These are phyloP conservation scores for Starmerella khaoyaiensis DNA, from an alignment of 805 yeast species.

Conservation along the genomic window DNA sequence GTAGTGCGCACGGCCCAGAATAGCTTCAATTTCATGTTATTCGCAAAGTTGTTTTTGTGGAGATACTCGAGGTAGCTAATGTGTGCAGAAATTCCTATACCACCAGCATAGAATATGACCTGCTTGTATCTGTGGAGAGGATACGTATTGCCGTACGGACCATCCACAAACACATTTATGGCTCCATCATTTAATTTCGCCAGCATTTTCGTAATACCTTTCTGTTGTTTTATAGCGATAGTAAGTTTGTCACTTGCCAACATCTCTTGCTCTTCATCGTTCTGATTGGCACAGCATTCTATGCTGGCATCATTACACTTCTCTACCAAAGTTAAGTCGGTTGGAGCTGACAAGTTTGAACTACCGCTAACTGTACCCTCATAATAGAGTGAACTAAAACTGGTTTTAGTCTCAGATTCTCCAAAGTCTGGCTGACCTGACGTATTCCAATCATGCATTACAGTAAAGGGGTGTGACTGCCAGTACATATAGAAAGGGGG, in stretches of 20 bases:
- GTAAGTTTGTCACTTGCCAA: slow-evolving; percentile 4
- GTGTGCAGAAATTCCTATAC: slow-evolving; percentile 47
- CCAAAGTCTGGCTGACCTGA: too few species aligned
- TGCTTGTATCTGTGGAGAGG: slow-evolving; percentile 29
- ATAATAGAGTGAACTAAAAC: too few species aligned
- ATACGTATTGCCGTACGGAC: slow-evolving; percentile 39
- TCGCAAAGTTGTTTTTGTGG: not conserved
- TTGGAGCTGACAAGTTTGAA: too few species aligned
- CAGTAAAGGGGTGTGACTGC: slow-evolving; percentile 65
- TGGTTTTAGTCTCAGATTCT: too few species aligned
- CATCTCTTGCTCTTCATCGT: too few species aligned
- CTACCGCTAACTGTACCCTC: too few species aligned
- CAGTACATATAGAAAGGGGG: slow-evolving; percentile 38
- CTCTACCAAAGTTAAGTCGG: too few species aligned
- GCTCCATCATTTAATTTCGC: slow-evolving; percentile 11
- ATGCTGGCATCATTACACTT: too few species aligned
- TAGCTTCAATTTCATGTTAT: slow-evolving; percentile 1
- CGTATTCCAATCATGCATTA: not conserved
- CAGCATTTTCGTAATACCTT: slow-evolving; percentile 16
- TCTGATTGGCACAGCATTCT: slow-evolving; percentile 19
- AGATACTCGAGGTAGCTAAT: slow-evolving; percentile 17
- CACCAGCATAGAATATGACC: slow-evolving; percentile 41
- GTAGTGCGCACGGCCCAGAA: slow-evolving; percentile 18
- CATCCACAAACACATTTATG: slow-evolving; percentile 39
- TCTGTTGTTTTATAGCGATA: slow-evolving; percentile 13